Conservation (phyloP, 768 basidiomycete species). For the Tephrocybe sp. region DNA sequence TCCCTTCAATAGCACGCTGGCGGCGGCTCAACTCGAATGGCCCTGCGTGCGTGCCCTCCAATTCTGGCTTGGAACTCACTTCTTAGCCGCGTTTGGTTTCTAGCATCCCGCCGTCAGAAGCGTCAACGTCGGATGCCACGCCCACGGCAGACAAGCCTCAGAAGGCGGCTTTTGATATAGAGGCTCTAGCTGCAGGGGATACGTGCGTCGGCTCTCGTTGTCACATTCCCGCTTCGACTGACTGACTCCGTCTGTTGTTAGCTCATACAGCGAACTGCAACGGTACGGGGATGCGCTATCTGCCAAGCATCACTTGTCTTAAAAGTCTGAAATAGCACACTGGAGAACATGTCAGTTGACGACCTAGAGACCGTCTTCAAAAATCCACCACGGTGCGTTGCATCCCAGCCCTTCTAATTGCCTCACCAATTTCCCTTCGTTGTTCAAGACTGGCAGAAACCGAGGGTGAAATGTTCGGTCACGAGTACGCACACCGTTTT, state of each 20-base stretch:
- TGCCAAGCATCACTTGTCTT: background rate
- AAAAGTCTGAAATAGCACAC: background rate
- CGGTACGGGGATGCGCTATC: background rate
- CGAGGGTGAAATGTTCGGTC: constrained; percentile 17
- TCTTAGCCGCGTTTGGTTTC: background rate
- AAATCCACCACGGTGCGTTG: constrained; percentile 13
- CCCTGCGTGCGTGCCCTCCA: constrained; percentile 6
- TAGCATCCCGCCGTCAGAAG: background rate
- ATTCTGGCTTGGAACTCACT: background rate
- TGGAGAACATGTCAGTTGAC: constrained; percentile 8
- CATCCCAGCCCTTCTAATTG: background rate
- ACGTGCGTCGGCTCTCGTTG: constrained; percentile 1
- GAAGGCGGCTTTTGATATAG: background rate
- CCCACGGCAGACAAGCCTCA: background rate
- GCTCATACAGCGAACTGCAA: constrained; percentile 3
- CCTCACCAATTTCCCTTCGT: background rate
- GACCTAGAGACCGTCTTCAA: constrained; percentile 12
- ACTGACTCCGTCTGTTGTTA: background rate
- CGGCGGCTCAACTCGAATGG: constrained; percentile 8
- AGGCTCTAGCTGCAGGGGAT: constrained; percentile 6
- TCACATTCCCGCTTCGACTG: background rate
- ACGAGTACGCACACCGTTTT: constrained; percentile 3
- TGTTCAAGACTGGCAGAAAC: constrained; percentile 20
- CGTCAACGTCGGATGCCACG: background rate
- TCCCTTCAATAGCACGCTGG: constrained; percentile 17